phyloP scores from a whole-genome alignment of 1,284 basidiomycete genomes.

The Cutaneotrichosporon daszewskae region DNA sequence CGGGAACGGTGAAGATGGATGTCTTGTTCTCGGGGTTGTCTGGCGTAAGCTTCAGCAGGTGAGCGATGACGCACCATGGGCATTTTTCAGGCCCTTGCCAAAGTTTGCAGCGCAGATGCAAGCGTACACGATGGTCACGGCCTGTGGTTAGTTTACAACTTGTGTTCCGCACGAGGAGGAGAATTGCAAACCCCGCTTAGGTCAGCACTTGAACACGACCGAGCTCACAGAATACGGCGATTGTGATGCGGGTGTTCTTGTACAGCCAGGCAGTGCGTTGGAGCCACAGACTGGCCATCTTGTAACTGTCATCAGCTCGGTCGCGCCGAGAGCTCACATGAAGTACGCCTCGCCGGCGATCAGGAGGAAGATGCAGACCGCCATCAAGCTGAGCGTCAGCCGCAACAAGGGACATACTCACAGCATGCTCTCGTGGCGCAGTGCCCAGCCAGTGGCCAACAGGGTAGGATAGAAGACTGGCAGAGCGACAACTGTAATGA shows the following conservation, averaged over 20 bases:
- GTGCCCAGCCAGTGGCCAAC: conserved; percentile 47
- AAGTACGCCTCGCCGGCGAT: conserved; percentile 78
- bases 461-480: conserved; percentile 59
- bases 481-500: conserved; percentile 74
- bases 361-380: conserved; percentile 71
- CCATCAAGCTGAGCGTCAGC: conserved; percentile 72
- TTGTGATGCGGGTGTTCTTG: conserved; percentile 30
- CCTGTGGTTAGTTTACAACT: conserved; percentile 1
- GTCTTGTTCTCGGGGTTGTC: background rate
- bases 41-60: background rate
- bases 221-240: conserved; percentile 36
- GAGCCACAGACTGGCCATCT: conserved; percentile 33
- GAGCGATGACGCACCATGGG: conserved; percentile 17
- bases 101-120: conserved; percentile 36
- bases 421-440: conserved; percentile 26
- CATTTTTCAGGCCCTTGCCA: conserved; percentile 26
- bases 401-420: conserved; percentile 6
- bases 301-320: conserved; percentile 27
- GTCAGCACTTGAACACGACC: background rate
- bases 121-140: conserved; percentile 27
- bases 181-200: conserved; percentile 33
- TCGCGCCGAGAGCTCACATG: conserved; percentile 48
- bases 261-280: conserved; percentile 24
- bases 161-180: conserved; percentile 23
- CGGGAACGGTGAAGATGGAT: background rate